Evolutionary conservation across 176 grass and related monocot genomes (phyloP), one percentile per base, ranked within the genome.

Genomic region (Saccharum officinarum): DNA sequence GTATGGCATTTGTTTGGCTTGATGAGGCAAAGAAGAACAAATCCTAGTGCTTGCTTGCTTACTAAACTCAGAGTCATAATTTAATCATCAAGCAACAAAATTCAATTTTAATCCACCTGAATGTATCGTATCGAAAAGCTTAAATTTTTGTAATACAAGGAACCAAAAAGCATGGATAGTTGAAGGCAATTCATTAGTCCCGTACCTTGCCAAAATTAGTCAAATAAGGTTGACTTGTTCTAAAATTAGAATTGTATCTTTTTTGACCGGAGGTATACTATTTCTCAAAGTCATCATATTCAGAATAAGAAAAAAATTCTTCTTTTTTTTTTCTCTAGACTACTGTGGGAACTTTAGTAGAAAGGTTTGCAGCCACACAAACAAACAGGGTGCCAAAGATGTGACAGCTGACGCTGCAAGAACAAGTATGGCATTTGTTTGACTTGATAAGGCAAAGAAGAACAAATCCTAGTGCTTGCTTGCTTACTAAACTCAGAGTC

Each of bases 131-230:
- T 18, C 49, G 0, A 57, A 57, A 57, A 57, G 6, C 18, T 22
- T 54, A 20, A 49, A 7, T 54, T 54, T 54, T 54, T 54, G 17
- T 54, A 20, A 18, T 16, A 52, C 4, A 50, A 50, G 17, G 18
- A 57, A 57, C 52, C 17, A 57, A 22, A 22, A 57, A n/a, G 20
- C 8, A n/a, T 8, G 52, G 7, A 22, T 55, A 15, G 15, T 16
- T 17, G 14, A 50, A 16, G 47, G 47, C 47, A 6, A 50, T 16
- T 15, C 14, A 50, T 46, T 3, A 46, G 3, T 47, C 3, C 4
- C 7, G 1, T 90, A 97, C 93, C 91, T 95, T 96, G 90, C 93
- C n/a, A 37, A 37, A 55, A 1, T 55, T 55, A 55, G 18, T 55
- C 18, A 55, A 55, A 22, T 22, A 57, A 52, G 16, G 49, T 52